Conservation (phyloP, 1,139 yeast species). For the Yamadazyma sp. region DNA sequence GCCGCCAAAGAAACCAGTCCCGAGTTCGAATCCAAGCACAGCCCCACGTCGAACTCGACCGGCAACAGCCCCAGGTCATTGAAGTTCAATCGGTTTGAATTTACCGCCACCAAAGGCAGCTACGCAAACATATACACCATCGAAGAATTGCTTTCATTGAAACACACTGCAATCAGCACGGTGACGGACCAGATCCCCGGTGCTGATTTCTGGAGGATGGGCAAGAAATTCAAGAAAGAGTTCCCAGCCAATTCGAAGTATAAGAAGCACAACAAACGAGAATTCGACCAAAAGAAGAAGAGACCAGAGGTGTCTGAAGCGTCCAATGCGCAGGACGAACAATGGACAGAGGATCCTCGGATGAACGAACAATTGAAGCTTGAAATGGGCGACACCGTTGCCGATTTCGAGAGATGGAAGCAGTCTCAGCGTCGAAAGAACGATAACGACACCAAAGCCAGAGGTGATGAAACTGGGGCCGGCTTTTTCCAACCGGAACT, state of each 20-base stretch:
- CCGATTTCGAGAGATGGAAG: conserved; percentile 74
- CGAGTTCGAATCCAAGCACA: conserved; percentile 24
- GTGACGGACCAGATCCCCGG: conserved; percentile 38
- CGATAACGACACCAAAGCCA: too few species aligned
- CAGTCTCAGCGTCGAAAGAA: conserved; percentile 43
- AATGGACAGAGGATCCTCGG: conserved; percentile 47
- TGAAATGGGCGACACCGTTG: conserved; percentile 58
- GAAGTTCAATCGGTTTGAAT: conserved; percentile 13
- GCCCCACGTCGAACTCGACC: conserved; percentile 11
- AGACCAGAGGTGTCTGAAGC: background rate
- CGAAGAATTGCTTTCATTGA: conserved; percentile 34
- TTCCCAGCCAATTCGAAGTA: conserved; percentile 5
- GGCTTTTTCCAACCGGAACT: conserved; percentile 20
- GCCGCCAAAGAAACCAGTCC: conserved; percentile 52
- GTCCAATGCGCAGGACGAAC: background rate
- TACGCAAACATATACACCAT: conserved; percentile 33
- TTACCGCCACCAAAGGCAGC: conserved; percentile 13
- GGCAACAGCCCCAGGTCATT: conserved; percentile 19
- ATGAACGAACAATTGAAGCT: conserved; percentile 33
- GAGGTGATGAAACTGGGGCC: too few species aligned
- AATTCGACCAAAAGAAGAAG: conserved; percentile 12
- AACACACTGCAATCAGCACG: conserved; percentile 34
- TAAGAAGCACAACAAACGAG: conserved; percentile 10
- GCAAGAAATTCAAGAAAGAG: conserved; percentile 13
- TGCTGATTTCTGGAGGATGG: conserved; percentile 41